These are phyloP conservation scores for Wickerhamiella lipophila DNA, from an alignment of 805 yeast species.

Conservation along the genomic window DNA sequence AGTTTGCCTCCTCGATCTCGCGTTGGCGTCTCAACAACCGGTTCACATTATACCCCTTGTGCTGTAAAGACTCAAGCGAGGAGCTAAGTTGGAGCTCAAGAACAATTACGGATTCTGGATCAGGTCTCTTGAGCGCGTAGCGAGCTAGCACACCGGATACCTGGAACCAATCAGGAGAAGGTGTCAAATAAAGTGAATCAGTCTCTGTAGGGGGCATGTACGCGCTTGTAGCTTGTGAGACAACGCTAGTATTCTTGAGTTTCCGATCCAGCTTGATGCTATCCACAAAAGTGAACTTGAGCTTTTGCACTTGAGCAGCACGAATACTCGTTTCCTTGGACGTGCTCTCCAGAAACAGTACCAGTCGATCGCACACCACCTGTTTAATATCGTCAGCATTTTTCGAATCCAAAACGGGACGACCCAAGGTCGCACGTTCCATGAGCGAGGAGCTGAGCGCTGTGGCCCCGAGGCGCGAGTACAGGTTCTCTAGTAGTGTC, in stretches of 20 bases:
- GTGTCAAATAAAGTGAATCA: slow-evolving; percentile 19
- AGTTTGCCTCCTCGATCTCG: slow-evolving; percentile 15
- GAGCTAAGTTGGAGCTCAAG: slow-evolving; percentile 28
- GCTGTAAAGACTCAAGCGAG: slow-evolving; percentile 24
- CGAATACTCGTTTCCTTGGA: slow-evolving; percentile 12
- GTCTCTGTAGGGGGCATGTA: slow-evolving; percentile 14
- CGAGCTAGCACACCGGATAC: slow-evolving; percentile 27
- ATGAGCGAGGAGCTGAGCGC: slow-evolving; percentile 22
- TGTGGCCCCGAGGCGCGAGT: slow-evolving; percentile 24
- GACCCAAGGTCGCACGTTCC: slow-evolving; percentile 25
- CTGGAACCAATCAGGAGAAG: slow-evolving; percentile 29
- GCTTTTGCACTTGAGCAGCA: slow-evolving; percentile 13
- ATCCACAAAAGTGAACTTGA: slow-evolving; percentile 22
- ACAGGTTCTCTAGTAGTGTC: slow-evolving; percentile 25
- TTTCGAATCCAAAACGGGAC: slow-evolving; percentile 13
- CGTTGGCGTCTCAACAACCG: slow-evolving; percentile 23
- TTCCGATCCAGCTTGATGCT: slow-evolving; percentile 22
- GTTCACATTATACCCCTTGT: slow-evolving; percentile 31
- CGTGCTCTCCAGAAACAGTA: slow-evolving; percentile 26
- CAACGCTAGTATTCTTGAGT: slow-evolving; percentile 20
- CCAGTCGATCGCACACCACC: slow-evolving; percentile 26
- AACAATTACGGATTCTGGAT: slow-evolving; percentile 30
- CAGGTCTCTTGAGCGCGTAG: slow-evolving; percentile 24
- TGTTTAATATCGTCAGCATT: slow-evolving; percentile 14
- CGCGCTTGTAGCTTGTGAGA: slow-evolving; percentile 16